These are phyloP conservation scores for Aspergillus tanneri DNA, from an alignment of 2,329 filamentous ascomycete genomes.

Conservation along the genomic window DNA sequence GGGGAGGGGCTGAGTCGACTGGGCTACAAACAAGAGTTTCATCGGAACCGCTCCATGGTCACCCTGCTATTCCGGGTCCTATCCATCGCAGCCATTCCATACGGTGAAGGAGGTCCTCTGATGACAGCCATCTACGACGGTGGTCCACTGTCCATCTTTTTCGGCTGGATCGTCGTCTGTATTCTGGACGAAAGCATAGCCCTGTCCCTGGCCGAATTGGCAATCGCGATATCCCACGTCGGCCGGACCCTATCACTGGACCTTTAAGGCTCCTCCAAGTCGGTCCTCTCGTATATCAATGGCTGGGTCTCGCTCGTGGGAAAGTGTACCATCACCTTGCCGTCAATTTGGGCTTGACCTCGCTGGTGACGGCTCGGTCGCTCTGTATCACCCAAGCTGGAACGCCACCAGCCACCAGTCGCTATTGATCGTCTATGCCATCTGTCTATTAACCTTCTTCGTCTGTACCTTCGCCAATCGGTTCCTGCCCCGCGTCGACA, in stretches of 20 bases:
- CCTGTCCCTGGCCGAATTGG: constrained; percentile 52
- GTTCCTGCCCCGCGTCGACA: constrained; percentile 64
- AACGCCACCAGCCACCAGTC: constrained; percentile 62
- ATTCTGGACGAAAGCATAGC: constrained; percentile 55
- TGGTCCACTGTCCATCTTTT: constrained; percentile 56
- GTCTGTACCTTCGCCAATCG: constrained; percentile 67
- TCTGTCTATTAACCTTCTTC: constrained; percentile 64
- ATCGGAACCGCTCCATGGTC: constrained; percentile 59
- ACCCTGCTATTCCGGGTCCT: constrained; percentile 62
- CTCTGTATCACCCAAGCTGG: constrained; percentile 57
- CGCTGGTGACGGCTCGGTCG: constrained; percentile 53
- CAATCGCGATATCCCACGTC: constrained; percentile 54
- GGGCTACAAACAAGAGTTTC: constrained; percentile 59
- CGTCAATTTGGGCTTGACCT: constrained; percentile 58
- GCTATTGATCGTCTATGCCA: constrained; percentile 68
- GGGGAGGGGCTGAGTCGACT: constrained; percentile 42
- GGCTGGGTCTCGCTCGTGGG: constrained; percentile 56
- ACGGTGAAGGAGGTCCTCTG: constrained; percentile 46
- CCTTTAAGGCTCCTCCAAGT: constrained; percentile 48
- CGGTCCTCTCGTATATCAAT: constrained; percentile 53
- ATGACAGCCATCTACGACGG: constrained; percentile 41
- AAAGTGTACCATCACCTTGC: constrained; percentile 55
- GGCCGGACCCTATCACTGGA: constrained; percentile 56
- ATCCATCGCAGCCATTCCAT: constrained; percentile 61
- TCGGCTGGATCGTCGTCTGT: constrained; percentile 57